phyloP scores from a whole-genome alignment of 257 asterid genomes.

The Jacaranda copaia region DNA sequence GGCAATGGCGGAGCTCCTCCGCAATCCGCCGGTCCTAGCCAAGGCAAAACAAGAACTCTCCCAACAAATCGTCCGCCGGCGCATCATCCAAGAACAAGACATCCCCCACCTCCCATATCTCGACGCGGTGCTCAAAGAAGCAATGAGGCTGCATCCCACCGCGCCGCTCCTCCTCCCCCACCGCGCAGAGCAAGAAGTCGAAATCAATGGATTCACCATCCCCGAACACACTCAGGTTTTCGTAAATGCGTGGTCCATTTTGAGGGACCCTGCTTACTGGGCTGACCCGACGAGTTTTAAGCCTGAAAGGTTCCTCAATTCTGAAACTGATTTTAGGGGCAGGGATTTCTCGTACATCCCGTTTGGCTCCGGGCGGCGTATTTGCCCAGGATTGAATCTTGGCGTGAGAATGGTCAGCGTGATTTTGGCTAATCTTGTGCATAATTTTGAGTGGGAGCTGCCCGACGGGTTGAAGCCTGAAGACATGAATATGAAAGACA shows the following conservation, averaged over 20 bases:
- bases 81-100: conserved; percentile 33
- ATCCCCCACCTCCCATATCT: conserved; percentile 36
- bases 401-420: conserved; percentile 34
- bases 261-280: conserved; percentile 40
- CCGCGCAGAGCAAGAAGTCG: conserved; percentile 37
- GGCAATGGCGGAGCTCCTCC: conserved; percentile 48
- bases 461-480: conserved; percentile 17
- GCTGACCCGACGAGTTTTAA: conserved; percentile 35
- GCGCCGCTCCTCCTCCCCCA: conserved; percentile 47
- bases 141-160: conserved; percentile 45
- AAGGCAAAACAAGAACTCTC: conserved; percentile 38
- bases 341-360: conserved; percentile 37
- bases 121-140: conserved; percentile 44
- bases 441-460: conserved; percentile 33
- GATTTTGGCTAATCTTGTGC: conserved; percentile 38
- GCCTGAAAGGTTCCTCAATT: conserved; percentile 44
- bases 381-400: conserved; percentile 37
- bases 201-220: conserved; percentile 37
- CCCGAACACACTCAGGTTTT: conserved; percentile 41
- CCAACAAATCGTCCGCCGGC: neutral
- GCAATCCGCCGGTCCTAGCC: conserved; percentile 35
- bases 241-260: conserved; percentile 43
- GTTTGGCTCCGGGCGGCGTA: conserved; percentile 37
- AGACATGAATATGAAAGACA: conserved; percentile 32
- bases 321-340: conserved; percentile 40